A percentile compares a stretch with the other conserved stretches of the same genome.
Conservation (phyloP, 2,329 filamentous ascomycete genomes). For the Neofusicoccum parvum region DNA sequence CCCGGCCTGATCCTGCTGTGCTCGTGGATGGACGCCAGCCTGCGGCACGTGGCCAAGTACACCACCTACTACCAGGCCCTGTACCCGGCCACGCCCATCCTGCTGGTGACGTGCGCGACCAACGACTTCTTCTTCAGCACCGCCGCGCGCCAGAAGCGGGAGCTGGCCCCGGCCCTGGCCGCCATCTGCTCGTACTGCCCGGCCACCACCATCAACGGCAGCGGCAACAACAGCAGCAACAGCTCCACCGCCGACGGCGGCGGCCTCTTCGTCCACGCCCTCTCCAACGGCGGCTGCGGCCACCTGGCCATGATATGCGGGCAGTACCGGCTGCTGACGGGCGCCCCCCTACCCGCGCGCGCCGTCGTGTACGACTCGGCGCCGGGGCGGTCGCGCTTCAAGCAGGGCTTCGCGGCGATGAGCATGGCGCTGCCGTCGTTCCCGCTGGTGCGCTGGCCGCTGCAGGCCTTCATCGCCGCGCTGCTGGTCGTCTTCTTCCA, state of each 20-base stretch:
- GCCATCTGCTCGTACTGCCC: slow-evolving; percentile 29
- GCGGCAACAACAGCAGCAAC: slow-evolving; percentile 24
- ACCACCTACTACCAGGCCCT: slow-evolving; percentile 34
- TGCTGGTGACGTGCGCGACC: slow-evolving; percentile 34
- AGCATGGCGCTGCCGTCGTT: not conserved
- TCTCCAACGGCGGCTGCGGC: slow-evolving; percentile 40
- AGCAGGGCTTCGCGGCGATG: slow-evolving; percentile 5
- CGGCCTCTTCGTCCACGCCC: slow-evolving; percentile 37
- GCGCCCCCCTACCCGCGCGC: slow-evolving; percentile 30
- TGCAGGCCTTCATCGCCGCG: not conserved
- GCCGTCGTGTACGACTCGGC: slow-evolving; percentile 37
- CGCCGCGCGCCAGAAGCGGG: slow-evolving; percentile 24
- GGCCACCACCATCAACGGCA: slow-evolving; percentile 21
- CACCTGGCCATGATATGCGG: slow-evolving; percentile 37
- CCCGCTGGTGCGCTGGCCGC: slow-evolving; percentile 2
- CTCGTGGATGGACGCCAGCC: slow-evolving; percentile 38
- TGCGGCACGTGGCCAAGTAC: slow-evolving; percentile 43
- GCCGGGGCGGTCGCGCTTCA: slow-evolving; percentile 28
- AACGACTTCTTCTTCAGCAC: slow-evolving; percentile 34
- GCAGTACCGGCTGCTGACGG: slow-evolving; percentile 31
- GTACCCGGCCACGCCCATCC: slow-evolving; percentile 35
- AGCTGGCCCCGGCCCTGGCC: slow-evolving; percentile 32
- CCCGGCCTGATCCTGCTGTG: slow-evolving; percentile 35
- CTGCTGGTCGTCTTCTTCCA: slow-evolving; percentile 16
- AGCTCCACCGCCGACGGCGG: slow-evolving; percentile 26